Percentiles rank a stretch among this genome's conserved stretches.
These are phyloP conservation scores for Alternaria conjuncta DNA, from an alignment of 2,329 filamentous ascomycete genomes.

Conservation along the genomic window DNA sequence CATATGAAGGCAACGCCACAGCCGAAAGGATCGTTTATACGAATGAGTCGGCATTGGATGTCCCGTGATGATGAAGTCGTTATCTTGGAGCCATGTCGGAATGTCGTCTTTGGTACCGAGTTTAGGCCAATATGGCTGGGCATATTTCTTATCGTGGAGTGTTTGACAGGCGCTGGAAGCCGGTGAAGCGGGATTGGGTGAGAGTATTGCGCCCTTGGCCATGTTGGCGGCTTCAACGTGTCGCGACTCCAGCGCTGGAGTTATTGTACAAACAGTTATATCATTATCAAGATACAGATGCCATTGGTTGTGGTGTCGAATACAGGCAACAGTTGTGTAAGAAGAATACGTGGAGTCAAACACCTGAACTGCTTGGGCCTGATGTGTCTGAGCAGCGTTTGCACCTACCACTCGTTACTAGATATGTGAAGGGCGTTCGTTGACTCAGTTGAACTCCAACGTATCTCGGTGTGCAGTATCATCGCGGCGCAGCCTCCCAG, in stretches of 20 bases:
- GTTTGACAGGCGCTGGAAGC: not conserved
- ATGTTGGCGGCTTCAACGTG: not conserved
- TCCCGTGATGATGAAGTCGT: not conserved
- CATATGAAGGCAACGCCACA: conserved; percentile 2
- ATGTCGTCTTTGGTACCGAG: not conserved
- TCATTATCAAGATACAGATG: not conserved
- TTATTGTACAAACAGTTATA: not conserved
- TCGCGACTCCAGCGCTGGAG: not conserved
- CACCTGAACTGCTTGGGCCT: not conserved
- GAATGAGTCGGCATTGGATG: not conserved
- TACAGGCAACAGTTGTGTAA: not conserved
- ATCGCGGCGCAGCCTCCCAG: not conserved
- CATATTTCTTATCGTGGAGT: not conserved
- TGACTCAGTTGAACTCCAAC: not conserved
- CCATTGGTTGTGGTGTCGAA: not conserved
- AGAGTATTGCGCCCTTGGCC: not conserved
- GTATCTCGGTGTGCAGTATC: not conserved
- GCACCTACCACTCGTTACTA: not conserved
- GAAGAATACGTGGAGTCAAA: not conserved
- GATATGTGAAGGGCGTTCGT: not conserved
- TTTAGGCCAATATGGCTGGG: not conserved
- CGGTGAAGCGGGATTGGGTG: not conserved
- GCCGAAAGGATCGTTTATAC: conserved; percentile 3
- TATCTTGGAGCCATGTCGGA: not conserved
- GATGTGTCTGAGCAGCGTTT: not conserved